Percentiles rank a stretch among this genome's conserved stretches.
phyloP scores from a whole-genome alignment of 352 stramenopile species.

The Proteromonas lacertae region DNA sequence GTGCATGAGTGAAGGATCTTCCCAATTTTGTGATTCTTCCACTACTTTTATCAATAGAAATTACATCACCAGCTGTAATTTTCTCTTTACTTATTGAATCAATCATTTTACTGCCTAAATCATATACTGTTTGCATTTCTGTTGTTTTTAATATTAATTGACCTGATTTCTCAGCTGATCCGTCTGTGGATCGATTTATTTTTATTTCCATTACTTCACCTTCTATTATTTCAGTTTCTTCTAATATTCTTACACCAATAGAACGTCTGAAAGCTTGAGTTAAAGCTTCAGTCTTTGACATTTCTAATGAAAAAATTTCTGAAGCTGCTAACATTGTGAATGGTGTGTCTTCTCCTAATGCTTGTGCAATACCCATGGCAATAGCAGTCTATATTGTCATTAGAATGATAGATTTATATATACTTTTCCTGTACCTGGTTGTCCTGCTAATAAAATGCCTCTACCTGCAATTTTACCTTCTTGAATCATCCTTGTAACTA shows the following conservation, averaged over 20 bases:
- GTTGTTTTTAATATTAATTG: constrained; percentile 86
- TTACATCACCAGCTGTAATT: constrained; percentile 84
- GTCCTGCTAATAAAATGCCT: constrained; percentile 70
- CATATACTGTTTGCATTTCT: constrained; percentile 99
- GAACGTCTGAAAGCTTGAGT: constrained; percentile 81
- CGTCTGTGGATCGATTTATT: constrained; percentile 42
- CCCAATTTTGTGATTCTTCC: constrained; percentile 91
- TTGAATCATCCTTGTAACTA: constrained; percentile 91
- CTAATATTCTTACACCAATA: constrained; percentile 89
- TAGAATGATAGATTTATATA: neutral
- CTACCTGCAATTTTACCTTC: constrained; percentile 84
- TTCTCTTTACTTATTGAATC: constrained; percentile 93
- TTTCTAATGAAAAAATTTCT: constrained; percentile 95
- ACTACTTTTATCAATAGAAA: constrained; percentile 96
- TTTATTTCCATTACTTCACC: constrained; percentile 97
- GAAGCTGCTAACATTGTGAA: constrained; percentile 91
- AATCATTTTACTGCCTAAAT: constrained; percentile 98
- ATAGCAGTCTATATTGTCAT: constrained; percentile 41
- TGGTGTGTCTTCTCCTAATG: constrained; percentile 79
- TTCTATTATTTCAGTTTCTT: constrained; percentile 98
- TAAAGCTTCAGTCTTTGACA: constrained; percentile 95
- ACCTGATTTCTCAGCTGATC: constrained; percentile 28
- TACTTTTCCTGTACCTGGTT: constrained; percentile 67
- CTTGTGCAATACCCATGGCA: constrained; percentile 55
- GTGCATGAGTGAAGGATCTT: constrained; percentile 68